Conservation (phyloP, 345 rosid genomes). For the Durio zibethinus region DNA sequence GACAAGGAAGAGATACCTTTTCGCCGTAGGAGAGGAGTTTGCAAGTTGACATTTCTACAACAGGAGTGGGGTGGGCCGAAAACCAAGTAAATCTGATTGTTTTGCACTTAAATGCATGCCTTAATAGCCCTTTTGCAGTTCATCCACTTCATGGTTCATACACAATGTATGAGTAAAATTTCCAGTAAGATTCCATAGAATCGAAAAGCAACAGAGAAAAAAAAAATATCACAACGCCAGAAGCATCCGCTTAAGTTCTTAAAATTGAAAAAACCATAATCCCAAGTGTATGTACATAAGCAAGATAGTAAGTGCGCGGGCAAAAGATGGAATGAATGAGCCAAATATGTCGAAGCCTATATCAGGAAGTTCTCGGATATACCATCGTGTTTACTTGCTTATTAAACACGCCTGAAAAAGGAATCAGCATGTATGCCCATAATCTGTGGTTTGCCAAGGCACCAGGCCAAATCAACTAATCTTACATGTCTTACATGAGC, state of each 20-base stretch:
- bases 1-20: no score
- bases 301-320: background rate
- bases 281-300: slow-evolving; percentile 9
- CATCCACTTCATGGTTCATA: background rate
- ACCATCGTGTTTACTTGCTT: slow-evolving; percentile 11
- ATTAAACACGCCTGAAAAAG: slow-evolving; percentile 16
- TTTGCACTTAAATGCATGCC: background rate
- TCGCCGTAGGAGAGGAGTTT: background rate
- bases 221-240: background rate
- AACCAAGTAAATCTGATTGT: background rate
- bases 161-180: background rate
- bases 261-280: background rate
- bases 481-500: slow-evolving; percentile 11
- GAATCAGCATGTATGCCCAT: slow-evolving; percentile 10
- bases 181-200: background rate
- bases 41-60: background rate
- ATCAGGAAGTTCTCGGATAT: slow-evolving; percentile 10
- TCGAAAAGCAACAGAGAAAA: background rate
- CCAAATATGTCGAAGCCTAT: background rate
- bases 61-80: background rate
- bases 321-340: background rate
- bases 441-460: slow-evolving; percentile 7
- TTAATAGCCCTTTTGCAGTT: background rate
- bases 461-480: slow-evolving; percentile 14
- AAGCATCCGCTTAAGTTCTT: background rate